Evolutionary conservation across 352 stramenopile genomes (phyloP), one percentile per base, ranked within the genome.

Genomic region (Phytophthora vignae): DNA sequence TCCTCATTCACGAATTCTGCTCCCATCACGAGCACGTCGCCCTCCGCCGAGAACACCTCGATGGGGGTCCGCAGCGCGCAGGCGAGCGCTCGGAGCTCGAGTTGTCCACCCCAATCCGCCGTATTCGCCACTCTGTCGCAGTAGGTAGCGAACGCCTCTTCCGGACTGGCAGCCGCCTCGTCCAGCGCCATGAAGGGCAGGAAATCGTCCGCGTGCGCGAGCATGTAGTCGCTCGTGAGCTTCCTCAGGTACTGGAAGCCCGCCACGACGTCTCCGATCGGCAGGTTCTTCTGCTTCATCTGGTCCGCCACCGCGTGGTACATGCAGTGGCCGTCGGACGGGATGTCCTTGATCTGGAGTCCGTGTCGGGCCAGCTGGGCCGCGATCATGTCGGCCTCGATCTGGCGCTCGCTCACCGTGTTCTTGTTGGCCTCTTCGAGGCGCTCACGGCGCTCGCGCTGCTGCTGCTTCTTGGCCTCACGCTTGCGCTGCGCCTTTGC

Each of bases 311-410:
- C 90, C 3, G 97, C 95, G 63, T 98, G 93, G 83, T 99, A 99
- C 79, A 99, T 93, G 80, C 98, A 99, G 85, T 99, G 89, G 4
- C 98, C 98, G 76, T 99, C 98, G 1, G 97, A 97, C 42, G 90
- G 85, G 17, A 99, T 98, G 66, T 99, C 96, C 49, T 93, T 86
- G 68, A 99, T 96, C 46, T 69, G 69, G 33, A 96, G 76, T 2
- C 77, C 78, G 31, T 83, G 65, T 49, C 72, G 77, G 29, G 73
- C 48, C 31, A 97, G 78, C 74, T 94, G 90, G 7, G 64, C 57
- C 33, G 79, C 25, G 55, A 97, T 95, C 49, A 87, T 74, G 25
- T 97, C 89, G 4, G 81, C 76, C 69, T 97, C 90, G 29, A 96
- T 82, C 74, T 97, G 83, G 9, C 91, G 85, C 64, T 91, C 78